These are phyloP conservation scores for Chytriomyces confervae DNA, from an alignment of 192 early-diverging fungal genomes.

Conservation along the genomic window DNA sequence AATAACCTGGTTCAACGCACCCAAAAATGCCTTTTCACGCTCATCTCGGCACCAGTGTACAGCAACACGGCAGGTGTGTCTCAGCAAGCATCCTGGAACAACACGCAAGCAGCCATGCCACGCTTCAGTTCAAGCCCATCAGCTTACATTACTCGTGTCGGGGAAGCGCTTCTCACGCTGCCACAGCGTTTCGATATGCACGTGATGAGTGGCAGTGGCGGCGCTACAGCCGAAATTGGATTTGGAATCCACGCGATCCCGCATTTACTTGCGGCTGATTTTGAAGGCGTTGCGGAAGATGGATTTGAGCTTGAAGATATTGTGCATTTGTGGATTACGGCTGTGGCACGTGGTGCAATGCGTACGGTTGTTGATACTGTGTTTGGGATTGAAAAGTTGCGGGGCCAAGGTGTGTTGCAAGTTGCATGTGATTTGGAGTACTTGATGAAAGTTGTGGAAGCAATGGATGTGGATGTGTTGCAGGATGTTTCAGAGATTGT, in stretches of 20 bases:
- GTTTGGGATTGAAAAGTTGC: slow-evolving; percentile 46
- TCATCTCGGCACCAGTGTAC: slow-evolving; percentile 58
- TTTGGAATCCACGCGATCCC: slow-evolving; percentile 56
- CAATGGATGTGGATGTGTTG: slow-evolving; percentile 53
- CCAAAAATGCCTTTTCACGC: slow-evolving; percentile 66
- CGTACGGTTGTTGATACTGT: slow-evolving; percentile 45
- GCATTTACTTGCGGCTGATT: slow-evolving; percentile 43
- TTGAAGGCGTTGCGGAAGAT: slow-evolving; percentile 32
- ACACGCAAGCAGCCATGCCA: slow-evolving; percentile 42
- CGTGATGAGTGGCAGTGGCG: not conserved
- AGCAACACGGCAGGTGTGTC: slow-evolving; percentile 53
- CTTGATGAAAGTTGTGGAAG: slow-evolving; percentile 63
- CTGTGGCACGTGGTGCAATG: slow-evolving; percentile 68
- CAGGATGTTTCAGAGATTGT: not conserved
- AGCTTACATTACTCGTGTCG: slow-evolving; percentile 70
- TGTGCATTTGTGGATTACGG: slow-evolving; percentile 72
- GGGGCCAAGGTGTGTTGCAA: slow-evolving; percentile 60
- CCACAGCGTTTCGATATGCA: slow-evolving; percentile 75
- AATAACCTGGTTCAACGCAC: slow-evolving; percentile 44
- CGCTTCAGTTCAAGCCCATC: slow-evolving; percentile 71
- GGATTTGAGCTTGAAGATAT: slow-evolving; percentile 48
- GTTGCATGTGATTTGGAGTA: slow-evolving; percentile 70
- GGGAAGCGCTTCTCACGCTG: slow-evolving; percentile 70
- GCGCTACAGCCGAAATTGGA: slow-evolving; percentile 52
- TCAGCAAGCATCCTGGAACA: slow-evolving; percentile 50